Percentiles rank a stretch among this genome's conserved stretches.
Conservation (phyloP, 129 eudicot species). For the Helianthus tuberosus region DNA sequence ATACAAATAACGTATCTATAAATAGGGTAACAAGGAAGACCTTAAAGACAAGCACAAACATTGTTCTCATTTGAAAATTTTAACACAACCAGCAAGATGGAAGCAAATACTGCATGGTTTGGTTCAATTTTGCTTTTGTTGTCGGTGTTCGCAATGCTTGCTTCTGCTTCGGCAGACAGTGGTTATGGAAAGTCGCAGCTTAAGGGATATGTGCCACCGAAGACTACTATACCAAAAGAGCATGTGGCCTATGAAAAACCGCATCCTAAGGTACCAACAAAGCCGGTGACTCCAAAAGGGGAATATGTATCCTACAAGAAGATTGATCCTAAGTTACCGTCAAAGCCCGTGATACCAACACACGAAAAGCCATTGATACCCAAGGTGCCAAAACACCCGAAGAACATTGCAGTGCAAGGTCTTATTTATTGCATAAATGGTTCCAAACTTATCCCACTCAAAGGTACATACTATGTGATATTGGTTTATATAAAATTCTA, state of each 20-base stretch:
- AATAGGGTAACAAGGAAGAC: conserved; percentile 3
- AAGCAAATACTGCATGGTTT: conserved; percentile 9
- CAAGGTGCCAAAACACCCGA: conserved; percentile 30
- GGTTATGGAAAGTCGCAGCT: conserved; percentile 32
- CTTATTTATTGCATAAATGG: conserved; percentile 52
- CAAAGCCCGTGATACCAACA: conserved; percentile 12
- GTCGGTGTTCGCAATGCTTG: conserved; percentile 6
- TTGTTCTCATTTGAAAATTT: neutral
- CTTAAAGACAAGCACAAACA: conserved; percentile 10
- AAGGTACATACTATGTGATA: conserved; percentile 34
- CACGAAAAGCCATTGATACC: conserved; percentile 4
- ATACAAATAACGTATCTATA: neutral
- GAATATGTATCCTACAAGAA: neutral
- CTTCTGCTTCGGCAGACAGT: conserved; percentile 18
- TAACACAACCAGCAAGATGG: conserved; percentile 22
- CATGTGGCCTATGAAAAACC: neutral
- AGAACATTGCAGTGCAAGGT: conserved; percentile 52
- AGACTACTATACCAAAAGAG: neutral
- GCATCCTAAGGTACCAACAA: neutral
- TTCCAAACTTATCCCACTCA: conserved; percentile 42
- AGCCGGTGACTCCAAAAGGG: neutral
- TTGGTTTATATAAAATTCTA: neutral
- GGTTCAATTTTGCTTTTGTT: conserved; percentile 27
- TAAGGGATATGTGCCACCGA: conserved; percentile 8
- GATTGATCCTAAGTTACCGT: conserved; percentile 17